Conservation (phyloP, 176 grass and related monocot species). For the Cymbopogon citratus region DNA sequence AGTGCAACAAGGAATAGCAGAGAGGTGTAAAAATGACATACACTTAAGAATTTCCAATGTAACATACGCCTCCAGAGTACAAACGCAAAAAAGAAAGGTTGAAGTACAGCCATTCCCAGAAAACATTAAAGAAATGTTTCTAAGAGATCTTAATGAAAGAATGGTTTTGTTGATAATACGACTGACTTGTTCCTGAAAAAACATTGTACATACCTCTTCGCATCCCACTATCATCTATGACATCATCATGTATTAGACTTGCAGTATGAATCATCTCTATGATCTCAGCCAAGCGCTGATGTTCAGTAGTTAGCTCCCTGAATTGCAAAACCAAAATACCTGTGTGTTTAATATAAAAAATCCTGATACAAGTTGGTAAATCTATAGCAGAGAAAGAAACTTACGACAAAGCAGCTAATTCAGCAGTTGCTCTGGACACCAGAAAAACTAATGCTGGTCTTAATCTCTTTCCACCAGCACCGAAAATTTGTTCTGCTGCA, state of each 20-base stretch:
- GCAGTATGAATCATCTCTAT: constrained; percentile 99
- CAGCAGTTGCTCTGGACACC: constrained; percentile 81
- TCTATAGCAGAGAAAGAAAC: constrained; percentile 16
- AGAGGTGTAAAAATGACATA: neutral
- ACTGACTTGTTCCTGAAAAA: neutral
- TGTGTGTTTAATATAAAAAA: constrained; percentile 6
- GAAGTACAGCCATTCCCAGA: neutral
- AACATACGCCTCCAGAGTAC: neutral
- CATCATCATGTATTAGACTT: constrained; percentile 98
- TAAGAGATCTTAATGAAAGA: neutral
- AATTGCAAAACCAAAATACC: constrained; percentile 4
- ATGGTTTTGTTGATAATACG: neutral
- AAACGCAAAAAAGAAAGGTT: neutral
- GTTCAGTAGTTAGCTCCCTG: constrained; percentile 82
- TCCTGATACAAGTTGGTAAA: neutral
- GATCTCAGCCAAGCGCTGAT: constrained; percentile 84
- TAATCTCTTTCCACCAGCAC: constrained; percentile 92
- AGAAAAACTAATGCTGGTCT: constrained; percentile 96
- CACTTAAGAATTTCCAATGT: neutral
- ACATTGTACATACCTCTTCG: constrained; percentile 62
- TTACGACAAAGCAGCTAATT: constrained; percentile 73
- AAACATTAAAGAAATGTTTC: constrained; percentile 4
- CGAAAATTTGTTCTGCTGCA: constrained; percentile 89
- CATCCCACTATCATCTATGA: constrained; percentile 88
- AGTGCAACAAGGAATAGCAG: neutral